Evolutionary conservation across 1,139 yeast species (phyloP), one percentile per base, ranked within the genome.

Genomic region (Casaregolazyma lundiana): DNA sequence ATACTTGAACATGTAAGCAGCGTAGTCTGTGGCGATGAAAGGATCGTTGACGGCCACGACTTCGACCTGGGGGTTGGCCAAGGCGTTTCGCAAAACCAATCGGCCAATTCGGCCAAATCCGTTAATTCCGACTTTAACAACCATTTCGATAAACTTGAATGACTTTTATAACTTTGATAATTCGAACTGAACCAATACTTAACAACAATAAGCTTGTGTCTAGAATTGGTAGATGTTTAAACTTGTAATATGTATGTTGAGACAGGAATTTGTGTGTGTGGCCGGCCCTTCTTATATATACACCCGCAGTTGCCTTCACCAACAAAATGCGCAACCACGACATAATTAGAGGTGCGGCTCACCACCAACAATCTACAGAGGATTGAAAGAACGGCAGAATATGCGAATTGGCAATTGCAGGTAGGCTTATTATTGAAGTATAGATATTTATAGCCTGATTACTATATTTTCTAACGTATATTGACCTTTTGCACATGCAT

Each of bases 91-190:
- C 67, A 83, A 75, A 59, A 81, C 80, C 66, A 84, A 80, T 73
- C 94, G 87, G 60, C 94, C 94, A 62, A 84, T 84, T 72, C 94
- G 81, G 63, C 94, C 94, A 82, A 84, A 84, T 66, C 92, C 92
- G 82, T 84, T 84, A 70, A 84, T 84, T 76, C 92, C 92, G 69
- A 84, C 74, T 54, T 69, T 66, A 57, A 64, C 61, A 58, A 62
- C 69, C 71, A 68, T 70, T 62, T 38, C 46, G 45, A 15, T n/a
- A 8, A n/a, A 11, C 21, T 36, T 43, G 16, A 11, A 13, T 29
- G 9, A 15, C 13, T 15, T 17, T 29, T 43, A 39, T 41, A 24
- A 24, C 4, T 9, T 15, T 26, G 32, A 26, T 4, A 26, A 26
- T 26, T n/a, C 13, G 15, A 26, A 26, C 13, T 26, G 32, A n/a